Base-by-base conservation (phyloP, 176 grass and related monocot genomes). In the Lolium perenne region DNA sequence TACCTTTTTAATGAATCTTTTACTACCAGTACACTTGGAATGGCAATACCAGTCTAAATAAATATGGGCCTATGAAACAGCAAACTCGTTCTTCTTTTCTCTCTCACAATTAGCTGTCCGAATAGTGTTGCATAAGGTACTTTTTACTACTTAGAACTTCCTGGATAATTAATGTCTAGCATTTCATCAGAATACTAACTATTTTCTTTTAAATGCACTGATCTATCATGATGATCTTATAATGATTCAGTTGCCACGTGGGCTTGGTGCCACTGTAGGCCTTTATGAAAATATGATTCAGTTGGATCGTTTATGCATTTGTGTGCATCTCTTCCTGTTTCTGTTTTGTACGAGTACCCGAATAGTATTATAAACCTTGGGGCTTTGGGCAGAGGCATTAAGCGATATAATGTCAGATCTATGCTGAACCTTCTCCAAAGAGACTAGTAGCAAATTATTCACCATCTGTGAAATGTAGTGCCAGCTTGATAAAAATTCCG, bases 371-470 rank as follows among this genome's bases (percentile, higher is more conserved):
- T 84, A 26, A 86, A 98, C 81, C 84, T 98, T 13, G 89, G 95
- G 60, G 90, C 95, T 17, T 88, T 98, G n/a, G 91, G 95, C 16
- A 91, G 93, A 92, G 88, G 91, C 3, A 70, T 98, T 17, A 95
- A 95, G 57, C 82, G 89, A 63, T 91, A 89, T 79, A 86, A 51
- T 23, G 79, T 87, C 47, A 91, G 2, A 75, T 89, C 48, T 10
- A 25, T 49, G 83, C 67, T 16, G 91, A 89, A 66, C 77, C 76
- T 23, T 26, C 73, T 18, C 18, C 59, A 0, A 95, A 95, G 83
- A 95, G 73, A 29, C 46, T 50, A 43, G 59, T 7, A 9, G 15
- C 20, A 32, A 6, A 74, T 58, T 80, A 90, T 74, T 86, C 14
- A 32, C 32, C 32, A 35, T 35, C 32, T 35, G 32, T 35, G 32